Evolutionary conservation across 345 rosid genomes (phyloP).

Genomic region (Eucalyptus cladocalyx): DNA sequence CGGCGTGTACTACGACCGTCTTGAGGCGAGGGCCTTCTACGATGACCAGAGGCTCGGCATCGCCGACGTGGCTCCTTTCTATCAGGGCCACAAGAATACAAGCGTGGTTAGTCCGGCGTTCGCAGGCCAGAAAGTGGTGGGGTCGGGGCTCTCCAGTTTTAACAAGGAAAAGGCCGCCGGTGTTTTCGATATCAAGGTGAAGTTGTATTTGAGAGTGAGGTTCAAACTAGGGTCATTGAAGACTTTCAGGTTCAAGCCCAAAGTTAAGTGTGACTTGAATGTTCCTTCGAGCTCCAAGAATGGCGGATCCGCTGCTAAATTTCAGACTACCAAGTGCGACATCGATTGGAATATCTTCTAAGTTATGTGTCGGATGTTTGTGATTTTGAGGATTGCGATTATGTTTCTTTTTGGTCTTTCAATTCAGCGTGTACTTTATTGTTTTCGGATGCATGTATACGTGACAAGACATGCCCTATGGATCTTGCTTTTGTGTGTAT

Average conservation of each 20-base stretch:
- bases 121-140: conserved; percentile 13
- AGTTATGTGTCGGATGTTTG: not conserved
- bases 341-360: not conserved
- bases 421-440: not conserved
- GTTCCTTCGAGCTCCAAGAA: conserved; percentile 23
- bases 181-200: conserved; percentile 36
- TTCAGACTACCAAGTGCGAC: conserved; percentile 30
- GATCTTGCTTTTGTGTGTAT: not conserved
- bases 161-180: conserved; percentile 22
- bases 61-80: conserved; percentile 28
- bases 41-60: conserved; percentile 21
- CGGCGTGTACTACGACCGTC: conserved; percentile 34
- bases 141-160: conserved; percentile 5
- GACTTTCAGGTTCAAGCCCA: conserved; percentile 35
- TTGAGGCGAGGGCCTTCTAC: conserved; percentile 37
- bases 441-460: not conserved
- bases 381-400: not conserved
- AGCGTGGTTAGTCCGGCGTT: conserved; percentile 29
- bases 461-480: not conserved
- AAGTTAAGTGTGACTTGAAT: conserved; percentile 44
- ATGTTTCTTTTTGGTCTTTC: not conserved
- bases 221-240: conserved; percentile 50
- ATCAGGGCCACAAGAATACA: conserved; percentile 76
- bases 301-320: conserved; percentile 1
- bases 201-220: conserved; percentile 42